Base-by-base conservation (phyloP, 2,329 filamentous ascomycete species). In the Fusarium coffeatum region DNA sequence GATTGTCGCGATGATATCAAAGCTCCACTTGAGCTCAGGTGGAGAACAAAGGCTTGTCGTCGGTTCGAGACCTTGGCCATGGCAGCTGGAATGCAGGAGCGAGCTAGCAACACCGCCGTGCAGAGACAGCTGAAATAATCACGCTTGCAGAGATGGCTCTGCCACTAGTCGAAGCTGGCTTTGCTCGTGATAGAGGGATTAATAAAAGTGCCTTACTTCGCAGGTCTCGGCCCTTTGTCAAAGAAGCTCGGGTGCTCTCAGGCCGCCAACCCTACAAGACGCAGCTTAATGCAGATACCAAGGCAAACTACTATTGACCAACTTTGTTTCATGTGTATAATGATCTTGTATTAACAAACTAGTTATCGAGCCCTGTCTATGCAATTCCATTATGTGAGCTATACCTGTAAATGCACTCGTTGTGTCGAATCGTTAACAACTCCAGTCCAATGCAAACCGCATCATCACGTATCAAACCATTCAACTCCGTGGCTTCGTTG, bases 401-500 rank as follows among this genome's bases (percentile, higher is more conserved):
- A 53, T 41, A 40, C 22, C 59, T 41, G 55, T 30, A 45, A 57
- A 71, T 63, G 45, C 50, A 56, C 47, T 56, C 13, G 13, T 59
- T 63, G 48, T 59, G 53, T 62, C 27, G 34, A 42, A 30, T 40
- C 55, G 34, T 37, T 50, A 34, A 50, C 12, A 42, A 72, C 65
- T 69, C 68, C 59, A 55, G 37, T 23, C 56, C 46, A 41, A 68
- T 71, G 66, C 65, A 69, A 47, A 51, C 46, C 48, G 43, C 22
- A 12, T 25, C 20, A 6, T 55, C 27, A 47, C 34, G 2, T 55
- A 50, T 41, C n/a, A 50, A 43, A 45, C 32, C 37, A 45, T 66
- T 49, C 46, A 45, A 71, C 69, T 69, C 69, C 69, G 50, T 66
- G 61, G 55, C 69, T 55, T 57, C 27, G 20, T 57, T 40, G 61